Conservation (phyloP, 257 asterid species). For the Rhazya stricta region DNA sequence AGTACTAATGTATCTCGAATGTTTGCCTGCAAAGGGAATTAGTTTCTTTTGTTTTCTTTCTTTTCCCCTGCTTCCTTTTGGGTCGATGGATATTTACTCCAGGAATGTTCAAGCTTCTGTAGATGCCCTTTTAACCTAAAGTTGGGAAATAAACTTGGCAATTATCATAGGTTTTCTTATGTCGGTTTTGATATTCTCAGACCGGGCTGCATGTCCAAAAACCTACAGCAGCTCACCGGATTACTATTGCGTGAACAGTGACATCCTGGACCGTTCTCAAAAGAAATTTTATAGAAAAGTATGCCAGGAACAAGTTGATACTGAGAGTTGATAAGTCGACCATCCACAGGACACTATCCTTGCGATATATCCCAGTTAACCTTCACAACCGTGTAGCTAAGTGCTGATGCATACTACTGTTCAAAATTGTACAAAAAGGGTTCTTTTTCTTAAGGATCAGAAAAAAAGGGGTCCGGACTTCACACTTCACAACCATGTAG, state of each 20-base stretch:
- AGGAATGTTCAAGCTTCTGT: background rate
- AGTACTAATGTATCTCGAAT: constrained; percentile 15
- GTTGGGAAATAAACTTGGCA: background rate
- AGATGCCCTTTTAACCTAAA: background rate
- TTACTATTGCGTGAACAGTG: too few species aligned
- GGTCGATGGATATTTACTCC: background rate
- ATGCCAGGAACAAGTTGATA: too few species aligned
- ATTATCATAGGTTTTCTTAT: background rate
- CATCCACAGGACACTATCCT: too few species aligned
- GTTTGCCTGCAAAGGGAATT: constrained; percentile 5
- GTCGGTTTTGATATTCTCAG: background rate
- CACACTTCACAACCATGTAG: too few species aligned
- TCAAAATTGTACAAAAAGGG: background rate
- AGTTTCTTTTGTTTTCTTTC: background rate
- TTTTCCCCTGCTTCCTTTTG: background rate
- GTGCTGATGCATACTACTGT: background rate
- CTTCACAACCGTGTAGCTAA: background rate
- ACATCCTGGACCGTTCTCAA: too few species aligned
- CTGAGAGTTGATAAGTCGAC: too few species aligned
- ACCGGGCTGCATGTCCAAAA: too few species aligned
- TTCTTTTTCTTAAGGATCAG: too few species aligned
- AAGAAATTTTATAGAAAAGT: too few species aligned
- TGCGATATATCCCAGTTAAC: too few species aligned
- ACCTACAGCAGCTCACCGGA: too few species aligned
- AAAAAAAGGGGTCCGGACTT: too few species aligned